Evolutionary conservation across 495 filamentous ascomycete species (phyloP).

Genomic region (Amorphotheca resinae): DNA sequence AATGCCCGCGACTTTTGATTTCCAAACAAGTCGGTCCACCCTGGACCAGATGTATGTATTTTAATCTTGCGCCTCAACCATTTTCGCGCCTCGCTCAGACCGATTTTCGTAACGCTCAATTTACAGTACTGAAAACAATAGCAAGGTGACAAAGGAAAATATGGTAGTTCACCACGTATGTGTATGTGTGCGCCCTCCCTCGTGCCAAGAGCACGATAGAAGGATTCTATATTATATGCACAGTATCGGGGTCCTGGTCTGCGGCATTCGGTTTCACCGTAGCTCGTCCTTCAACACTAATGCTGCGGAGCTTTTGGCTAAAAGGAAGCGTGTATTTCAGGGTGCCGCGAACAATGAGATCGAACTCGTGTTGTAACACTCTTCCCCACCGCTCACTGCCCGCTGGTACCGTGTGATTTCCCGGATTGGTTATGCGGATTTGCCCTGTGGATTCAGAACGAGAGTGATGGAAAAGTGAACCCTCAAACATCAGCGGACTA

Average conservation of each 20-base stretch:
- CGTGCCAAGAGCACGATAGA: not conserved
- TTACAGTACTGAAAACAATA: not conserved
- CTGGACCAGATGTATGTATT: not conserved
- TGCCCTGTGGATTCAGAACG: constrained; percentile 62
- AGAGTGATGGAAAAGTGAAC: constrained; percentile 64
- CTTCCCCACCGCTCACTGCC: constrained; percentile 86
- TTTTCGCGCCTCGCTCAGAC: not conserved
- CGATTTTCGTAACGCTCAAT: constrained; percentile 3
- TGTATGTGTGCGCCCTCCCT: too few species aligned
- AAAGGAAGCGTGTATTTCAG: constrained; percentile 83
- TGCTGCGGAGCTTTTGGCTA: constrained; percentile 49
- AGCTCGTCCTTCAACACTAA: constrained; percentile 36
- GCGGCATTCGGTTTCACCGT: constrained; percentile 34
- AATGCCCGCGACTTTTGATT: not conserved
- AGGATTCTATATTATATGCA: constrained; percentile 11
- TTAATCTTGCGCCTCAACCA: not conserved
- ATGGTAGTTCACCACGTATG: not conserved
- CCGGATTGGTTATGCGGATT: constrained; percentile 66
- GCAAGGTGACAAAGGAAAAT: not conserved
- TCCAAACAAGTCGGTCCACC: not conserved
- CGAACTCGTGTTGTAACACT: constrained; percentile 81
- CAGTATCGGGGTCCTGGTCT: constrained; percentile 17
- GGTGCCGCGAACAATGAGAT: constrained; percentile 79
- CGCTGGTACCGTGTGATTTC: constrained; percentile 77
- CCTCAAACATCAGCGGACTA: constrained; percentile 74